Base-by-base conservation (phyloP, 2,329 filamentous ascomycete genomes). In the Epichloe festucae region DNA sequence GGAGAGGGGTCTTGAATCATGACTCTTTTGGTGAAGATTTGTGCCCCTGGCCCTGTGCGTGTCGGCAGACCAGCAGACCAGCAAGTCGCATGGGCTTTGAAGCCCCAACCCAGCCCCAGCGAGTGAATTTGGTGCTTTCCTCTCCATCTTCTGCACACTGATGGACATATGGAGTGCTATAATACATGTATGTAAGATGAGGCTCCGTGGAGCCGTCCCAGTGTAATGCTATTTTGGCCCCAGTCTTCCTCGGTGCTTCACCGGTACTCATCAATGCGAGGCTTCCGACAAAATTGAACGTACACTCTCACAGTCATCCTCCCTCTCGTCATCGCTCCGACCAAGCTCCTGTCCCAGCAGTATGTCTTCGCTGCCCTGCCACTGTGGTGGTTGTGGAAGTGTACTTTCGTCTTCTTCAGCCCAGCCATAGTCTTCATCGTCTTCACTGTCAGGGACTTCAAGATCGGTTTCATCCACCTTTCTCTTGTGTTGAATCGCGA, bases 351-450 rank as follows among this genome's bases (percentile, higher is more conserved):
- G 71, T 47, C 74, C 74, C 4, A 82, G 68, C 38, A 84, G 67
- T 44, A 82, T 67, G 59, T 84, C 81, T 59, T 84, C 80, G 57
- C 79, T 84, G 19, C 80, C 81, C 65, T 84, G 80, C 78, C 79
- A 83, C 62, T 84, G 80, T 8, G 79, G 78, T n/a, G 79, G 79
- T 3, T 68, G 70, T 11, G 80, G 79, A 58, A 82, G 68, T 48
- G 76, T 73, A 51, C 77, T 75, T 52, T 84, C 82, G 58, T 84
- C 81, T 44, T 80, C 77, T 49, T 85, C 78, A 40, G 76, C 77
- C 84, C 84, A 89, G 14, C 82, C 84, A 60, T 87, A 87, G 59
- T 86, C 80, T 56, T 87, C 84, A 53, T 84, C 81, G 34, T 76
- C 77, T 43, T 82, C 79, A 55, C 78, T 84, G 55, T 82, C 79